A percentile compares a stretch with the other conserved stretches of the same genome.
Evolutionary conservation across 2,329 filamentous ascomycete genomes (phyloP).

Genomic region (Colletotrichum simmondsii): DNA sequence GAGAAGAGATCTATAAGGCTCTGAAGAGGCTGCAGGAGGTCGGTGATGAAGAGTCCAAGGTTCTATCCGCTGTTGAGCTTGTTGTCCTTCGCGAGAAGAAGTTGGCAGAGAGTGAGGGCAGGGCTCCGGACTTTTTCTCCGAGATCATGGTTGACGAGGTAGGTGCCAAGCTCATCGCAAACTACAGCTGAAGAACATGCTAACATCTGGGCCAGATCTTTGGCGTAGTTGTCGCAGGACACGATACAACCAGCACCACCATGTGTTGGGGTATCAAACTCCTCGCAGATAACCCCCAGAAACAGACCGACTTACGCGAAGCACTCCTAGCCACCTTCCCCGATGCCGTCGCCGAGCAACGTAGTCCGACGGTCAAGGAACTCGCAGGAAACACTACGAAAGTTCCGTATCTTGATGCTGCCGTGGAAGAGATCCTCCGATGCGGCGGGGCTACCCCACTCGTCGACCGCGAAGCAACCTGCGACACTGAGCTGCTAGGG

Average conservation of each 20-base stretch:
- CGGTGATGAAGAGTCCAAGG: slow-evolving; percentile 21
- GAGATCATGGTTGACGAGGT: slow-evolving; percentile 28
- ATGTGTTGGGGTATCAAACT: slow-evolving; percentile 43
- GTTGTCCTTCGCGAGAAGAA: slow-evolving; percentile 29
- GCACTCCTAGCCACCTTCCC: slow-evolving; percentile 6
- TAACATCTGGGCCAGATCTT: slow-evolving; percentile 30
- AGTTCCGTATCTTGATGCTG: slow-evolving; percentile 50
- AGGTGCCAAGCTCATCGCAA: too few relatives aligned
- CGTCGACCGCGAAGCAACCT: slow-evolving; percentile 42
- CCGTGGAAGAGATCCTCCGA: slow-evolving; percentile 49
- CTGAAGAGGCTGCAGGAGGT: slow-evolving; percentile 10
- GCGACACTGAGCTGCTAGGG: slow-evolving; percentile 48
- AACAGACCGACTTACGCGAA: slow-evolving; percentile 11
- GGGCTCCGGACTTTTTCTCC: slow-evolving; percentile 27
- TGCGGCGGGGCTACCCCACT: slow-evolving; percentile 42
- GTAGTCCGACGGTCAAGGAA: slow-evolving; percentile 44
- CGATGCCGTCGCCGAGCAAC: slow-evolving; percentile 35
- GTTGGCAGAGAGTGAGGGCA: slow-evolving; percentile 26
- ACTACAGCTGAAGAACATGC: too few relatives aligned
- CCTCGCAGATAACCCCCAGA: slow-evolving; percentile 20
- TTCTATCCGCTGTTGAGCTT: slow-evolving; percentile 30
- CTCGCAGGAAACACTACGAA: slow-evolving; percentile 35
- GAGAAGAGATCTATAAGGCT: slow-evolving; percentile 23
- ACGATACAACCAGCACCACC: slow-evolving; percentile 42
- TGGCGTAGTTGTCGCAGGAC: slow-evolving; percentile 43